Base-by-base conservation (phyloP, 306 rosid species). In the Boehmeria nivea region DNA sequence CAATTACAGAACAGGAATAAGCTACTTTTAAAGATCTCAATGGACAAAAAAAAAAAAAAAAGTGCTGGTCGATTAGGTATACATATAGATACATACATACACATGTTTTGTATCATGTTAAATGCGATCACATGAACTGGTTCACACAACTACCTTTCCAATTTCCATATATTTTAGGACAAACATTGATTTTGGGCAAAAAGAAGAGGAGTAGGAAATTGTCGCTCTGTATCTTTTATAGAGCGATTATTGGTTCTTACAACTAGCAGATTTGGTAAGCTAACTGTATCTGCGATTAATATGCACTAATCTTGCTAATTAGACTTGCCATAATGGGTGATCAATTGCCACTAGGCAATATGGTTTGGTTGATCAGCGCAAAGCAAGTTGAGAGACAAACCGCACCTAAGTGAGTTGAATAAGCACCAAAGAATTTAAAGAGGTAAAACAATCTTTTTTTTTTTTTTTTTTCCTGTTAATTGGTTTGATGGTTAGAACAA, bases 91-190 rank as follows among this genome's bases (percentile, higher is more conserved):
- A 31, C 8, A 12, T 21, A 31, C 9, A 31, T 31, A 49, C 54
- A 33, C 6, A 38, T 17, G 22, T 20, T 26, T 42, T 58, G 23
- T 58, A n/a, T 26, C 19, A 58, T 12, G 39, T 42, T 28, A 17
- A 59, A 43, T 28, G 28, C 64, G 27, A 43, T 46, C 64, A 59
- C 54, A 25, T 44, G 64, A 44, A 44, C 1, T 44, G 38, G 51
- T 57, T 42, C 22, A 40, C 14, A 3, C 24, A 8, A 42, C 51
- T 43, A 57, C 51, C 40, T 4, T 12, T 20, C 51, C 39, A 7
- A 0, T 6, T 4, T 12, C 36, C 63, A 57, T 6, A 1, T 8
- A 59, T 18, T 59, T 59, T 12, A 43, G 27, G 64, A 19, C 31
- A 59, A 15, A 20, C 54, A 59, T 45, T 26, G 20, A 31, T 45